Evolutionary conservation across 106 monocot genomes (phyloP), one percentile per base, ranked within the genome.

Genomic region (Alisma plantagoaquatica): DNA sequence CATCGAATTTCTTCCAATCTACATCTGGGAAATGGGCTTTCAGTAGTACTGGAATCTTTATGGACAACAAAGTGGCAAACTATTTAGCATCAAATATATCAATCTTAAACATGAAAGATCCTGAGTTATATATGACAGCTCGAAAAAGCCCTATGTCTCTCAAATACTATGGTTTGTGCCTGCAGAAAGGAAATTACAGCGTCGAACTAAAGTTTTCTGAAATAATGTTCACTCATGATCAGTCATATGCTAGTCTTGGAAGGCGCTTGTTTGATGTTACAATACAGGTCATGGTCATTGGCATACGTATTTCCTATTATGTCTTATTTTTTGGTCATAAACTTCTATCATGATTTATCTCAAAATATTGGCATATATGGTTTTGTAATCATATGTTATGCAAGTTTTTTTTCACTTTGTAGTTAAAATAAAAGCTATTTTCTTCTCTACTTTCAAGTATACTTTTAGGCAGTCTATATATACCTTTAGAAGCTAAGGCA

Each of bases 201-300:
- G 62, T 63, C 51, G 41, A 38, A 25, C 62, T 63, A 3, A 49
- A 63, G 30, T 63, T 63, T 26, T 49, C 49, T 1, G 51, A 63
- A 28, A 63, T 63, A 46, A 51, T 63, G 49, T 38, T 63, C 18
- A 35, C 33, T 18, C 16, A 33, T 63, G 33, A 51, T 23, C 62
- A 50, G 24, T 35, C 50, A 35, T 63, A 33, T 41, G 23, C 19
- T 21, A 63, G 62, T 27, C 1, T 35, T 51, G 62, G 62, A n/a
- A 63, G 35, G 29, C 62, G 62, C 27, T 22, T 41, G 3, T 63
- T 61, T 43, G 60, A 61, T 31, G 62, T 63, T 3, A 26, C 50
- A 38, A 51, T 63, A 31, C 62, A 63, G 62, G 62, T 63, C 1
- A 41, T 38, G n/a, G n/a, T n/a, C n/a, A n/a, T n/a, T n/a, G n/a